phyloP scores from a whole-genome alignment of 2,329 filamentous ascomycete species.

The Elsinoe arachidis region DNA sequence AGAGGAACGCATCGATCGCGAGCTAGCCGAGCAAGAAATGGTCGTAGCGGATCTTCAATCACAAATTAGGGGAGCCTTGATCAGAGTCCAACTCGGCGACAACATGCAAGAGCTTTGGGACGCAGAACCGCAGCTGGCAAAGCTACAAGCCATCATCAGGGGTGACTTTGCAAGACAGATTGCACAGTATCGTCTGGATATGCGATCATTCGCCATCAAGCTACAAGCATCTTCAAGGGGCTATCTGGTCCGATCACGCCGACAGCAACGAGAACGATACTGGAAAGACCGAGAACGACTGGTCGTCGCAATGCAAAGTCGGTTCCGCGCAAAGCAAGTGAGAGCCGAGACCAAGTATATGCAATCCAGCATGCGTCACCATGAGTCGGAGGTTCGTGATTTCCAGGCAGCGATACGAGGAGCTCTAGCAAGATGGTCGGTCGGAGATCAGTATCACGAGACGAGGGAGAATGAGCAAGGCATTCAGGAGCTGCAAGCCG shows the following conservation, averaged over 20 bases:
- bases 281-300: conserved; percentile 59
- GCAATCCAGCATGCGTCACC: conserved; percentile 39
- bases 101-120: conserved; percentile 90
- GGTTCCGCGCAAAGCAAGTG: conserved; percentile 59
- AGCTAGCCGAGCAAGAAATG: conserved; percentile 67
- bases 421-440: conserved; percentile 43
- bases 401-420: conserved; percentile 39
- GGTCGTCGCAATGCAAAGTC: conserved; percentile 71
- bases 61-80: conserved; percentile 71
- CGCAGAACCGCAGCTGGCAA: conserved; percentile 64
- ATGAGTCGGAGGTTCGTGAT: conserved; percentile 38
- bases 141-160: conserved; percentile 77
- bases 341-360: conserved; percentile 37
- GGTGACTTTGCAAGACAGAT: conserved; percentile 84
- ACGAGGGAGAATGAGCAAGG: conserved; percentile 29
- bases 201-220: conserved; percentile 69
- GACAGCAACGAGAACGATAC: conserved; percentile 54
- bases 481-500: conserved; percentile 33
- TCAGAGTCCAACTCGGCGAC: conserved; percentile 67
- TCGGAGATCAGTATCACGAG: conserved; percentile 43
- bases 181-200: conserved; percentile 69
- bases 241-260: conserved; percentile 58
- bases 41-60: conserved; percentile 73
- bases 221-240: conserved; percentile 75
- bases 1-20: conserved; percentile 75